Base-by-base conservation (phyloP, 176 grass and related monocot species). In the Oryza brachyantha region DNA sequence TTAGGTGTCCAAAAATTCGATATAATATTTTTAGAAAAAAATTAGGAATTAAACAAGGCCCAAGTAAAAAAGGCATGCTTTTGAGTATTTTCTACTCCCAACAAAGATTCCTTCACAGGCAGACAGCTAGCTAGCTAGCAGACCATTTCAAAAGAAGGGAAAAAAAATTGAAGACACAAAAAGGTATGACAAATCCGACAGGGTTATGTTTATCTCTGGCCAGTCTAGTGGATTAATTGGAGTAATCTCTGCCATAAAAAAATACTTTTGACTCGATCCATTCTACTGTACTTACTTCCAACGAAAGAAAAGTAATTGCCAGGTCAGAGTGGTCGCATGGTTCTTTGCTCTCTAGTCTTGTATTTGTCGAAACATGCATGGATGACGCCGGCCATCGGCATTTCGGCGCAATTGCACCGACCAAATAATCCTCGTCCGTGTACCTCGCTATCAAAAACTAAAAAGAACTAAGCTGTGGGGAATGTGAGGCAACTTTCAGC, bases 191-290 rank as follows among this genome's bases (percentile, higher is more conserved):
- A 38, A 67, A 17, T 68, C 45, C 64, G 17, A 32, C 75, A 36
- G 29, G 37, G n/a, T 65, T 65, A 4, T 38, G 1, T 17, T 16
- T 5, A 10, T 40, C 71, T 27, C n/a, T n/a, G n/a, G n/a, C n/a
- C n/a, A 40, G 24, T 61, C 24, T 60, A 38, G 34, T 60, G 1
- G 52, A 27, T 19, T n/a, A n/a, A n/a, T n/a, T 42, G 17, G 34
- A 60, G 35, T 16, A 27, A 22, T 39, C 35, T 75, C 34, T 3
- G 37, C 26, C 58, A n/a, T 48, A 17, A 25, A 78, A 24, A 50
- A 66, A 24, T 12, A 48, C n/a, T 14, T 36, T 66, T 78, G 76
- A 78, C 62, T 50, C 21, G 41, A 77, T 14, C 60, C 60, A 50
- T 66, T 50, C 17, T 24, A 34, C 61, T 50, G 41, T 52, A n/a